A percentile compares a stretch with the other conserved stretches of the same genome.
These are phyloP conservation scores for Ramalina peruviana DNA, from an alignment of 495 filamentous ascomycete genomes.

Conservation along the genomic window DNA sequence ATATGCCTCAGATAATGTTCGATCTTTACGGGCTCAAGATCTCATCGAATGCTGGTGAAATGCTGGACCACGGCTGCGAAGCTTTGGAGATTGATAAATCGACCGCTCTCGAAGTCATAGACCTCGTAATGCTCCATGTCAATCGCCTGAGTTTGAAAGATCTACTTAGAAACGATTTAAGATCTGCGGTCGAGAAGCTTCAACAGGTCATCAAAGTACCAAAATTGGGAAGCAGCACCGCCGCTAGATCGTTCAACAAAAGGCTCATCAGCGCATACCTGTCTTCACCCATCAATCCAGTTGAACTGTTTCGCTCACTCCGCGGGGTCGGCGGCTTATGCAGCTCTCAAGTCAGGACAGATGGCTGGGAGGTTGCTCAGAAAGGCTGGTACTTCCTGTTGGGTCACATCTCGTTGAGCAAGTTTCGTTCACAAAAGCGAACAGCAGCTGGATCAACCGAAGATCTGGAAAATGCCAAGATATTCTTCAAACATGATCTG, in stretches of 20 bases:
- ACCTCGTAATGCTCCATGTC: constrained; percentile 67
- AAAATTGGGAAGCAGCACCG: constrained; percentile 54
- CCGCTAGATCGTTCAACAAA: constrained; percentile 42
- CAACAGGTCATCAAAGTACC: constrained; percentile 53
- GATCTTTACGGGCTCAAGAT: constrained; percentile 78
- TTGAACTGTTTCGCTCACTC: constrained; percentile 63
- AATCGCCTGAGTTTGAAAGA: constrained; percentile 81
- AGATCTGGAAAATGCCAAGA: constrained; percentile 71
- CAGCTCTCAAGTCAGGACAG: constrained; percentile 32
- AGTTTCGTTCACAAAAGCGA: constrained; percentile 75
- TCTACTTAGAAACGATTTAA: constrained; percentile 76
- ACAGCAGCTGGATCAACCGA: constrained; percentile 63
- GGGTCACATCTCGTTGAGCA: constrained; percentile 74
- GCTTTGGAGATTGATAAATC: constrained; percentile 60
- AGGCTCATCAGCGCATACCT: constrained; percentile 63
- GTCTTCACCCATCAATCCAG: constrained; percentile 65
- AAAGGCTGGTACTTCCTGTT: constrained; percentile 90
- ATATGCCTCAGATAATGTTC: constrained; percentile 75
- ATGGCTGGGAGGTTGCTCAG: constrained; percentile 48
- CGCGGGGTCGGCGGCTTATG: constrained; percentile 57
- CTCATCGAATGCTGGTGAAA: constrained; percentile 48
- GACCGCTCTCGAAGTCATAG: constrained; percentile 64
- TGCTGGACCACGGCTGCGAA: constrained; percentile 63
- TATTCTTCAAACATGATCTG: constrained; percentile 71
- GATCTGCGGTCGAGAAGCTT: constrained; percentile 78